phyloP scores from a whole-genome alignment of 371 early-diverging fungal species.

The Lichtheimia ramosa region DNA sequence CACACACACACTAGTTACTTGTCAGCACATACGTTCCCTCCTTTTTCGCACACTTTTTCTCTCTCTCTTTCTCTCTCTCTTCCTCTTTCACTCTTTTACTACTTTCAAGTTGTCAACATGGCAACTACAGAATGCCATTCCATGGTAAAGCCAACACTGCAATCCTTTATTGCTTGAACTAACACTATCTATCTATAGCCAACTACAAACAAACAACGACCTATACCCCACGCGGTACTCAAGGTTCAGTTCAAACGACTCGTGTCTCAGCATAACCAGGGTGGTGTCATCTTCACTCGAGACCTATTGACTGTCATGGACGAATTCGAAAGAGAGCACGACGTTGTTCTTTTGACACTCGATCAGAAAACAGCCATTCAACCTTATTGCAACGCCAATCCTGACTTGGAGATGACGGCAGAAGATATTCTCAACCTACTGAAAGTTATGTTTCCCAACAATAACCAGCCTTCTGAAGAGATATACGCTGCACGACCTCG shows the following conservation, averaged over 20 bases:
- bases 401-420: constrained; percentile 53
- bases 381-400: constrained; percentile 37
- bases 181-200: background rate
- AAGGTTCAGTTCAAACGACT: constrained; percentile 42
- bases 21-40: no score
- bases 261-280: constrained; percentile 25
- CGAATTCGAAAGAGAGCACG: constrained; percentile 36
- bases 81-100: no score
- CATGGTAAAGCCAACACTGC: background rate
- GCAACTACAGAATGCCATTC: background rate
- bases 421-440: constrained; percentile 47
- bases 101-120: background rate
- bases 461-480: constrained; percentile 27
- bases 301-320: constrained; percentile 38
- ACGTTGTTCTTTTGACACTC: constrained; percentile 34
- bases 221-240: constrained; percentile 40
- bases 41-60: no score
- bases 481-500: constrained; percentile 12
- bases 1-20: no score
- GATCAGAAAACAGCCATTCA: constrained; percentile 45
- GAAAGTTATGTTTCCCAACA: constrained; percentile 38
- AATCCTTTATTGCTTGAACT: background rate
- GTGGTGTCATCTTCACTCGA: constrained; percentile 42
- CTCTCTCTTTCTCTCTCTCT: no score
- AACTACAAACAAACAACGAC: constrained; percentile 5